Percentiles rank a stretch among this genome's conserved stretches.
Evolutionary conservation across 306 rosid genomes (phyloP).

Genomic region (Boehmeria nivea): DNA sequence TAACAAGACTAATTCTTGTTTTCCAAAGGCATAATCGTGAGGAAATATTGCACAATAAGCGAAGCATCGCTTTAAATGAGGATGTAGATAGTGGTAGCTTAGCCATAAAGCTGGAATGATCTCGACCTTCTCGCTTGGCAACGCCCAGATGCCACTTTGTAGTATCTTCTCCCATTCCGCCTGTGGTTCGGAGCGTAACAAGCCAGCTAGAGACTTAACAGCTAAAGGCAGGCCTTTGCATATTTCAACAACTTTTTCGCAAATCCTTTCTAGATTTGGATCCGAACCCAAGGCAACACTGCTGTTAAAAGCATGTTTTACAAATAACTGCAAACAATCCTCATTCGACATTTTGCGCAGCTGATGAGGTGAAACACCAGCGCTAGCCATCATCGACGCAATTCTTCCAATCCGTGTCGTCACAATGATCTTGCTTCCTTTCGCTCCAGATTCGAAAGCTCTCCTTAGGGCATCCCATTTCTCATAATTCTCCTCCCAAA

Average conservation of each 20-base stretch:
- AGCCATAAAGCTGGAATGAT: slow-evolving; percentile 18
- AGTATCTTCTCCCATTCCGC: slow-evolving; percentile 14
- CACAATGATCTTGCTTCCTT: slow-evolving; percentile 12
- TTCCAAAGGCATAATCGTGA: slow-evolving; percentile 12
- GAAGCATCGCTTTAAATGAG: slow-evolving; percentile 25
- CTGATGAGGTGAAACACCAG: neutral
- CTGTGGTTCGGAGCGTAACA: slow-evolving; percentile 2
- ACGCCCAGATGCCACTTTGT: slow-evolving; percentile 14
- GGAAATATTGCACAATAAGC: slow-evolving; percentile 11
- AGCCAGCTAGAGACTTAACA: slow-evolving; percentile 24
- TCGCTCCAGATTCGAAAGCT: neutral
- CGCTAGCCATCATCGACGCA: slow-evolving; percentile 7
- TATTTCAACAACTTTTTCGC: slow-evolving; percentile 13
- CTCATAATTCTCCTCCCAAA: neutral
- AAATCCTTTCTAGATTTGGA: too few species aligned
- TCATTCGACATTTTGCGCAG: slow-evolving; percentile 3
- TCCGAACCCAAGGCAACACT: too few species aligned
- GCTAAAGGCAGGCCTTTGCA: slow-evolving; percentile 30
- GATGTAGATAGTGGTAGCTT: slow-evolving; percentile 2
- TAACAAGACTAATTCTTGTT: slow-evolving; percentile 9
- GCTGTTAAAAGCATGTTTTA: neutral
- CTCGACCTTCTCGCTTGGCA: slow-evolving; percentile 7
- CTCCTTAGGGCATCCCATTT: slow-evolving; percentile 1
- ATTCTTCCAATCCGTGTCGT: slow-evolving; percentile 4
- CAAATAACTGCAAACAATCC: slow-evolving; percentile 17